phyloP scores from a whole-genome alignment of 768 basidiomycete genomes.

The Polyporus arcularius region DNA sequence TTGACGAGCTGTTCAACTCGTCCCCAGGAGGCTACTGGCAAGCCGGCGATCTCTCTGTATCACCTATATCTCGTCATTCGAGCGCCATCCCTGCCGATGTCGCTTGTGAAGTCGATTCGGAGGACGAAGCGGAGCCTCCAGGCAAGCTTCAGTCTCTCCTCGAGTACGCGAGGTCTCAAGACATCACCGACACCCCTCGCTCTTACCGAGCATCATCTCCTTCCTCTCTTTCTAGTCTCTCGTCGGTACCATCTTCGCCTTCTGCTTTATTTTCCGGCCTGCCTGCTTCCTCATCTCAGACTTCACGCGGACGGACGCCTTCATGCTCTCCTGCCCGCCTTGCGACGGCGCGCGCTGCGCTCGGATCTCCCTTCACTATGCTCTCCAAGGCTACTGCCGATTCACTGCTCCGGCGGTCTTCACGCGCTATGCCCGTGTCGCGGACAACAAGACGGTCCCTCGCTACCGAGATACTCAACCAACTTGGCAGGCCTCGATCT shows the following conservation, averaged over 20 bases:
- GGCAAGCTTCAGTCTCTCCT: conserved; percentile 20
- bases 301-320: background rate
- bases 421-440: background rate
- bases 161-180: conserved; percentile 16
- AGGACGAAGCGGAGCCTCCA: background rate
- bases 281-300: conserved; percentile 15
- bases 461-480: conserved; percentile 9
- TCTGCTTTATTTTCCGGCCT: background rate
- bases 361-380: conserved; percentile 7
- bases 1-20: conserved; percentile 20
- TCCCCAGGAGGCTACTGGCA: conserved; percentile 23
- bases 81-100: background rate
- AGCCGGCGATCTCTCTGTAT: conserved; percentile 8
- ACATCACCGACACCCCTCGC: conserved; percentile 3
- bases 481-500: background rate
- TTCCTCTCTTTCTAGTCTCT: conserved; percentile 20
- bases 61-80: conserved; percentile 14
- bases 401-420: background rate
- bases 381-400: background rate
- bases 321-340: conserved; percentile 3
- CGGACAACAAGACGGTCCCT: background rate
- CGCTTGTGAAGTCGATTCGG: background rate
- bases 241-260: conserved; percentile 18
- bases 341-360: background rate
- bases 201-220: conserved; percentile 6